These are phyloP conservation scores for Graphiopsis chlorocephala DNA, from an alignment of 2,329 filamentous ascomycete genomes.

Conservation along the genomic window DNA sequence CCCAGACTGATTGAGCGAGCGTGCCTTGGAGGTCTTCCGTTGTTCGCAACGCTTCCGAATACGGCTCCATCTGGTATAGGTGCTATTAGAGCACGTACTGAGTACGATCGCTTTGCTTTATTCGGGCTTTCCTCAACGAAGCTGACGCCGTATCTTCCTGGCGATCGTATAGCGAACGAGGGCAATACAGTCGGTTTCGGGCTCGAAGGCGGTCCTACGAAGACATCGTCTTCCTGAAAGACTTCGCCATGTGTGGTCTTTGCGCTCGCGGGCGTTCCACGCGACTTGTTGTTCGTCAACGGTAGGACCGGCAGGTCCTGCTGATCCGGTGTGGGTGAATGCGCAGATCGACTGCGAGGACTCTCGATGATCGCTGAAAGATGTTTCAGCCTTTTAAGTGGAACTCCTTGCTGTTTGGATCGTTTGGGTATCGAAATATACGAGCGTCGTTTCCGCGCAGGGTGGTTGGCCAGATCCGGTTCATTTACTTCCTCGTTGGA, in stretches of 20 bases:
- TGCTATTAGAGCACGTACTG: constrained; percentile 26
- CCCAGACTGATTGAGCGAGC: constrained; percentile 36
- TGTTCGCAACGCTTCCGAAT: constrained; percentile 10
- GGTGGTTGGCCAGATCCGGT: constrained; percentile 15
- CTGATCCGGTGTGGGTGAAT: constrained; percentile 20
- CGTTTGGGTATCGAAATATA: constrained; percentile 25
- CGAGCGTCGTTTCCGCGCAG: constrained; percentile 23
- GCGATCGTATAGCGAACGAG: constrained; percentile 29
- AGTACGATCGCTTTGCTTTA: constrained; percentile 27
- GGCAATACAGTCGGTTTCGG: constrained; percentile 27
- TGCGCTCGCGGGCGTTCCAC: constrained; percentile 16
- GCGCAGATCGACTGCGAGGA: constrained; percentile 27
- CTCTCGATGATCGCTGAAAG: constrained; percentile 42
- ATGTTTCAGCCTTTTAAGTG: constrained; percentile 28
- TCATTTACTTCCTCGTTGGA: constrained; percentile 38
- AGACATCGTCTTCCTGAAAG: constrained; percentile 18
- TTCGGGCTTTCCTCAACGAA: constrained; percentile 21
- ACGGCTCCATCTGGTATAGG: constrained; percentile 21
- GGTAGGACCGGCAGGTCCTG: background rate
- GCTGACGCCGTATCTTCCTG: constrained; percentile 24
- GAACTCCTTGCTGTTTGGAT: constrained; percentile 22
- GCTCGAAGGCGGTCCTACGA: constrained; percentile 22
- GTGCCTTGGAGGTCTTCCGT: constrained; percentile 24
- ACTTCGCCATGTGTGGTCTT: background rate
- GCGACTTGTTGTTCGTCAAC: constrained; percentile 19